Base-by-base conservation (phyloP, 106 monocot genomes). In the Triglochin maritima region DNA sequence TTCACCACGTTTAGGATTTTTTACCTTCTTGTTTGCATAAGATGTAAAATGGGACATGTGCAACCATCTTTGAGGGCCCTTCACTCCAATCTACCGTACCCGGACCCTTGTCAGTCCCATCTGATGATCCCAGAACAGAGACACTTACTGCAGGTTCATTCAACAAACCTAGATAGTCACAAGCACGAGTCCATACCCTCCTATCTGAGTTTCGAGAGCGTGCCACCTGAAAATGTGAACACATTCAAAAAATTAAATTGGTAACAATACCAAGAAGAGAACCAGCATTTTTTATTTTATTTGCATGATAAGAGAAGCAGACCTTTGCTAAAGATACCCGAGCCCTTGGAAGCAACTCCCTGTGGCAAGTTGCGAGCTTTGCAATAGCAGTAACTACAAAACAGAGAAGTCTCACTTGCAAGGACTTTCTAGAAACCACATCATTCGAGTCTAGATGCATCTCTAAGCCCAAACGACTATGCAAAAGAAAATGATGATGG, bases 351-450 rank as follows among this genome's bases (percentile, higher is more conserved):
- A 88, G 87, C 69, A 96, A 69, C 59, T 96, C 90, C 43, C 66
- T 75, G 57, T 96, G 95, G 73, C 73, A 84, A 6, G 90, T 96
- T 48, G 95, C 85, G 47, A 96, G 85, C 81, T 96, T 96, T 44
- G 87, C 83, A 49, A 96, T 88, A 55, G 95, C 87, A 60, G 90
- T 96, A 50, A 90, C 81, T 13, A 87, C 95, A 78, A 96, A 96
- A 76, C 90, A 85, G 61, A 95, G 62, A 17, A 88, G 80, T 61
- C 95, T 79, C 56, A 83, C 74, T 72, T 90, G 87, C 1, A 79
- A 85, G 44, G 85, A 79, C 51, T 75, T 90, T 76, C 83, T 69
- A 59, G 79, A 83, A 67, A 67, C 64, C 49, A 50, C 56, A 49
- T 56, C 70, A 69, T 78, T 76, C 47, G 82, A 79, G 65, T 77